Base-by-base conservation (phyloP, 495 filamentous ascomycete genomes). In the Cairneyella variabilis region DNA sequence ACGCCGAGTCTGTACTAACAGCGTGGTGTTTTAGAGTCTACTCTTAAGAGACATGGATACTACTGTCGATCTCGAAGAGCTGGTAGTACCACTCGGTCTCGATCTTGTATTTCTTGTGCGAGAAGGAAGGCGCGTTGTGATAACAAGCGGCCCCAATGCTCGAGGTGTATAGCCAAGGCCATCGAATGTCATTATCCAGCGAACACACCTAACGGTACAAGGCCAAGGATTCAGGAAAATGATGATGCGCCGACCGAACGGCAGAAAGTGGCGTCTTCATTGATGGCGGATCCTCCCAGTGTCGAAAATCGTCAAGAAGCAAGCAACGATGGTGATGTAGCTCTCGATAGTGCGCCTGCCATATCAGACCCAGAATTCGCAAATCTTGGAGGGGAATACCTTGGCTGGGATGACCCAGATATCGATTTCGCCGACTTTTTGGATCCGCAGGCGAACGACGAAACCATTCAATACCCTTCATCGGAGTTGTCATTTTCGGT, bases 41-140 rank as follows among this genome's bases (percentile, higher is more conserved):
- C 71, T 34, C 53, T 75, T 53, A 75, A 75, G 56, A 70, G 72
- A 65, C 71, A 75, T 69, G 66, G 67, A 50, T 75, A 75, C 59
- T 75, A 75, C 47, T 75, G 72, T 57, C 68, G 71, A 39, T 71
- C 71, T 65, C 65, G 68, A 64, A 65, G 57, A 59, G 47, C 10
- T 51, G 58, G 46, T n/a, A 60, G 25, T 54, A 51, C 48, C 26
- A 51, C 49, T 52, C 65, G 67, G 23, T 23, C 60, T 57, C 66
- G 70, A 41, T 70, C 72, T 56, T 76, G 73, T 58, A 48, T 69
- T 36, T 65, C 63, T 39, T 76, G 73, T 61, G 70, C 64, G 8
- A 66, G 47, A 61, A 53, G 51, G 14, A 76, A 76, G 62, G 58
- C 58, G 16, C 66, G 68, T 21, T 76, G 73, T 48, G 71, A 76